Conservation (phyloP, 2,329 filamentous ascomycete species). For the Hymenoscyphus fraxineus region DNA sequence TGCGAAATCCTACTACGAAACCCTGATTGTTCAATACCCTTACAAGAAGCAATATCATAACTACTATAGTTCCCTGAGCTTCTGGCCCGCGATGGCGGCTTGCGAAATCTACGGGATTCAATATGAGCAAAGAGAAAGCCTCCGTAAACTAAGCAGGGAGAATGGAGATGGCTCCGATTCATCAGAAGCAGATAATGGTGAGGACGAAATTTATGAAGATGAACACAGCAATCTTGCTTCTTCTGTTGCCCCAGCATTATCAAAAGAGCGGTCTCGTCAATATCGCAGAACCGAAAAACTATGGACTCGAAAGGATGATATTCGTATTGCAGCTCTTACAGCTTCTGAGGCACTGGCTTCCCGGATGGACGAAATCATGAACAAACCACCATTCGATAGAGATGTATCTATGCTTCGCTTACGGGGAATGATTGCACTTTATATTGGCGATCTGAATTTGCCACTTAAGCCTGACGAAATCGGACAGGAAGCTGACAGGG, state of each 20-base stretch:
- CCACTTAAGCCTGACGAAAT: slow-evolving; percentile 29
- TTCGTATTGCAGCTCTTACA: slow-evolving; percentile 25
- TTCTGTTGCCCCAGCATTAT: slow-evolving; percentile 23
- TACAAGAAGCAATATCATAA: slow-evolving; percentile 58
- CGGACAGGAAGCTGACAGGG: slow-evolving; percentile 20
- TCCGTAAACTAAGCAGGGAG: slow-evolving; percentile 36
- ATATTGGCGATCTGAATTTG: slow-evolving; percentile 65
- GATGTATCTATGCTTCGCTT: slow-evolving; percentile 64
- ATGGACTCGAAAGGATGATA: slow-evolving; percentile 31
- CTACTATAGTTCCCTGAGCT: slow-evolving; percentile 64
- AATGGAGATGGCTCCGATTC: neutral
- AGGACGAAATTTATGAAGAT: slow-evolving; percentile 22
- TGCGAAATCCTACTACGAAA: slow-evolving; percentile 69
- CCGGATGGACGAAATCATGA: slow-evolving; percentile 68
- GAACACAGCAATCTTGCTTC: slow-evolving; percentile 16
- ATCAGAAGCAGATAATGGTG: slow-evolving; percentile 26
- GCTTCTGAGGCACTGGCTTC: slow-evolving; percentile 60
- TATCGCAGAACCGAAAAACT: slow-evolving; percentile 19
- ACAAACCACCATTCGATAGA: slow-evolving; percentile 66
- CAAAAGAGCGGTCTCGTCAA: slow-evolving; percentile 16
- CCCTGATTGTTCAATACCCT: slow-evolving; percentile 72
- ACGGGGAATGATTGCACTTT: slow-evolving; percentile 70
- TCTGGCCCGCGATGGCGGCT: slow-evolving; percentile 77
- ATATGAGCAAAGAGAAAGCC: slow-evolving; percentile 50
- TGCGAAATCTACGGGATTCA: slow-evolving; percentile 76